Evolutionary conservation across 345 rosid genomes (phyloP), one percentile per base, ranked within the genome.

Genomic region (Erodium maritimum): DNA sequence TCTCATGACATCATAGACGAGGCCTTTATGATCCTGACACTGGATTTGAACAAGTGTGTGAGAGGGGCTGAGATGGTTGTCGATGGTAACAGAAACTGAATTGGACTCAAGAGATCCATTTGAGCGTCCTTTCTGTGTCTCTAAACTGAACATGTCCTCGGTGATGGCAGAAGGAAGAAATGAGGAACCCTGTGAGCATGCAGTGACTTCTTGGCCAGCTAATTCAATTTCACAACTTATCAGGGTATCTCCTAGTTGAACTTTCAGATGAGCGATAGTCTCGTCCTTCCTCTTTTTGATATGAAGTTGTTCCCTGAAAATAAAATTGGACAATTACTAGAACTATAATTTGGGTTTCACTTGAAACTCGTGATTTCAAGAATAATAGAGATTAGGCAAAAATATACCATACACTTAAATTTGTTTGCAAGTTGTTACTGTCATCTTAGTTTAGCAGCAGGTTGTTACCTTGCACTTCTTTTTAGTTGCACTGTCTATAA

Each of bases 21-120:
- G 86, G 60, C 91, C 91, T 68, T 85, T 85, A 68, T 82, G 86
- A 64, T 85, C 91, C 67, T 64, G 78, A 74, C 91, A 82, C 17
- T 61, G 59, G 52, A 85, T 75, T 63, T 80, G 82, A 56, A 85
- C 20, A 17, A 82, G 77, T 0, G 91, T 85, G 69, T 77, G 88
- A 6, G 84, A 73, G 46, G 80, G 86, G 67, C 91, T 82, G 23
- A 82, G 64, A 16, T 63, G 46, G 57, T 85, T 85, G 71, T 85
- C 91, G 61, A 82, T 73, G 0, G 74, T 59, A 23, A 82, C 67
- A 5, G 79, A 68, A 5, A 80, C 29, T 12, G 80, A 67, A 23
- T 63, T 37, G 21, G 77, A 69, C 60, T 70, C 59, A 59, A 63
- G 76, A 50, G 78, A 71, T 50, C 82, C 78, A 53, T 64, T 63